phyloP scores from a whole-genome alignment of 1,284 basidiomycete species.

The Peniophora sp. region DNA sequence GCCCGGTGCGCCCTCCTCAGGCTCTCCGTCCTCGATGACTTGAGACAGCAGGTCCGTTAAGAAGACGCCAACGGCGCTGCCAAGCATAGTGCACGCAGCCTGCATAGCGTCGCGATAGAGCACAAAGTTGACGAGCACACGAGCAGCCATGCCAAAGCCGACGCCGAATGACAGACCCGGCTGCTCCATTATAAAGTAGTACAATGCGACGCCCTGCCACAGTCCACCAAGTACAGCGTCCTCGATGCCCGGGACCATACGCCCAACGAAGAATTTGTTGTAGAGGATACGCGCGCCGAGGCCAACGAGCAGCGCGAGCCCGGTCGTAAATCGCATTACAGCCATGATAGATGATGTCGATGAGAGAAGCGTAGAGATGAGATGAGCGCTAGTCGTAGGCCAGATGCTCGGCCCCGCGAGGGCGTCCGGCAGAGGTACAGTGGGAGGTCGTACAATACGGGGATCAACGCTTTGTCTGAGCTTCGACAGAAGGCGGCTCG shows the following conservation, averaged over 20 bases:
- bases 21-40: slow-evolving; percentile 39
- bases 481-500: no score
- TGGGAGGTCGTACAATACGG: no score
- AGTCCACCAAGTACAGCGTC: slow-evolving; percentile 61
- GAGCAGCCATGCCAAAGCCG: slow-evolving; percentile 46
- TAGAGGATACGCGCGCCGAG: slow-evolving; percentile 65
- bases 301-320: slow-evolving; percentile 30
- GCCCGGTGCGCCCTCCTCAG: slow-evolving; percentile 8
- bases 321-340: slow-evolving; percentile 12
- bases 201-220: slow-evolving; percentile 68
- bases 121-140: slow-evolving; percentile 54
- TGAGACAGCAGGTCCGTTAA: slow-evolving; percentile 60
- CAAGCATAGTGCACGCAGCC: slow-evolving; percentile 50
- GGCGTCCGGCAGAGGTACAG: no score
- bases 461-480: no score
- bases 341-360: no score
- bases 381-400: no score
- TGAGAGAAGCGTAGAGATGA: no score
- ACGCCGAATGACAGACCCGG: slow-evolving; percentile 46
- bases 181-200: slow-evolving; percentile 51
- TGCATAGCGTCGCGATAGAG: slow-evolving; percentile 41
- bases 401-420: no score
- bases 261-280: slow-evolving; percentile 38
- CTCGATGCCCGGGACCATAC: slow-evolving; percentile 33
- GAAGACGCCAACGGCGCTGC: slow-evolving; percentile 55